phyloP scores from a whole-genome alignment of 805 yeast species.

The Ogataea polymorpha region DNA sequence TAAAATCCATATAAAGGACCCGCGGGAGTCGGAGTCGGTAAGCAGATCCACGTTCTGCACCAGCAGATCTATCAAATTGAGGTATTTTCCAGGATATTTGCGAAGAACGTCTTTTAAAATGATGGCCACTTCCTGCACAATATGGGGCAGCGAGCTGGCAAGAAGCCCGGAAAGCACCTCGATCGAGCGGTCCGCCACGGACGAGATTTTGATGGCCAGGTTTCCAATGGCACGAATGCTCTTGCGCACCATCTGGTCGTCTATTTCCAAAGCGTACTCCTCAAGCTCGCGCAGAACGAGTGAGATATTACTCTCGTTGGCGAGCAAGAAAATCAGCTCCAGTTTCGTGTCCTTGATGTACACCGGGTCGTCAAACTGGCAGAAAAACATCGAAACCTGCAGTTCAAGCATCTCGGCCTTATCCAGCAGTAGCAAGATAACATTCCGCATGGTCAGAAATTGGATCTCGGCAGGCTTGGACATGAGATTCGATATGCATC shows the following conservation, averaged over 20 bases:
- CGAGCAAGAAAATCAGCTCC: conserved; percentile 79
- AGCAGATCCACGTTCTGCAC: conserved; percentile 46
- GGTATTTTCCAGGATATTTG: conserved; percentile 62
- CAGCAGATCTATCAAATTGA: conserved; percentile 41
- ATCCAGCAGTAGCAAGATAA: conserved; percentile 67
- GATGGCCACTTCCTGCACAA: conserved; percentile 76
- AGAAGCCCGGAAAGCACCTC: conserved; percentile 56
- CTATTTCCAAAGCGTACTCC: conserved; percentile 86
- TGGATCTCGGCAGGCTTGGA: conserved; percentile 81
- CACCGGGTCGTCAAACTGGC: conserved; percentile 80
- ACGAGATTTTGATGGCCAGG: conserved; percentile 71
- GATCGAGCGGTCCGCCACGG: conserved; percentile 62
- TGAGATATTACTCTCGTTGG: conserved; percentile 58
- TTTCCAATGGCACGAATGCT: conserved; percentile 90
- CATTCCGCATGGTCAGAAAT: conserved; percentile 77
- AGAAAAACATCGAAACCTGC: conserved; percentile 78
- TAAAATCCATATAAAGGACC: conserved; percentile 78
- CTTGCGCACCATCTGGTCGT: conserved; percentile 79
- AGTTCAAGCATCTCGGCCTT: conserved; percentile 56
- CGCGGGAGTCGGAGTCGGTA: conserved; percentile 75
- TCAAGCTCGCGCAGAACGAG: conserved; percentile 70
- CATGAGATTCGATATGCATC: conserved; percentile 63
- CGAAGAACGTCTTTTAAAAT: conserved; percentile 76
- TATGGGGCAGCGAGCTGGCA: conserved; percentile 63
- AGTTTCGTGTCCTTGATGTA: conserved; percentile 87